phyloP scores from a whole-genome alignment of 345 rosid genomes.

The Eutrema yunnanense region DNA sequence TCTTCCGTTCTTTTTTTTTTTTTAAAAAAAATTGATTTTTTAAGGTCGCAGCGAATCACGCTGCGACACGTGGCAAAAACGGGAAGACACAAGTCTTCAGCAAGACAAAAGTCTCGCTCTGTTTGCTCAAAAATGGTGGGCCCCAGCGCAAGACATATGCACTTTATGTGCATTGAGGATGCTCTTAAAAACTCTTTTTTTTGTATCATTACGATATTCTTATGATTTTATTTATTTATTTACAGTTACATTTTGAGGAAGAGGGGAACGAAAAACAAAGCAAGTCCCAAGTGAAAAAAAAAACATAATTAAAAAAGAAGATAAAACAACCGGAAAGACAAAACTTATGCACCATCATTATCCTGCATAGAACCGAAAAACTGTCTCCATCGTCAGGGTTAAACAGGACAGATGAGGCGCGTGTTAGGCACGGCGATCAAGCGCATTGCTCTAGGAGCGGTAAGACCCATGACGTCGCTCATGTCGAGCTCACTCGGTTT shows the following conservation, averaged over 20 bases:
- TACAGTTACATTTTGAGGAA: not conserved
- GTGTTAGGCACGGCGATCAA: constrained; percentile 55
- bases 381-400: not conserved
- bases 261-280: not conserved
- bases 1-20: no score
- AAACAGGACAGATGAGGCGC: constrained; percentile 43
- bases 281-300: not conserved
- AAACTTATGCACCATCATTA: not conserved
- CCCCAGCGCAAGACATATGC: no score
- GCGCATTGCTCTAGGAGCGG: constrained; percentile 71
- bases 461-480: constrained; percentile 79
- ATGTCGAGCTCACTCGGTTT: constrained; percentile 80
- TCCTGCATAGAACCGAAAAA: not conserved
- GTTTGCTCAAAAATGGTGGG: no score
- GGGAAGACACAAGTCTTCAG: no score
- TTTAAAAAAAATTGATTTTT: no score
- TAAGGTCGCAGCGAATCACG: no score
- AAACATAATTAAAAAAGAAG: not conserved
- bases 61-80: no score
- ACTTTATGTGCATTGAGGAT: no score
- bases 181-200: no score
- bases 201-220: not conserved
- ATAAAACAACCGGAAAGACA: not conserved
- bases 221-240: not conserved
- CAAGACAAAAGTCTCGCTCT: no score